Base-by-base conservation (phyloP, 2,329 filamentous ascomycete species). In the Leptographium procerum region DNA sequence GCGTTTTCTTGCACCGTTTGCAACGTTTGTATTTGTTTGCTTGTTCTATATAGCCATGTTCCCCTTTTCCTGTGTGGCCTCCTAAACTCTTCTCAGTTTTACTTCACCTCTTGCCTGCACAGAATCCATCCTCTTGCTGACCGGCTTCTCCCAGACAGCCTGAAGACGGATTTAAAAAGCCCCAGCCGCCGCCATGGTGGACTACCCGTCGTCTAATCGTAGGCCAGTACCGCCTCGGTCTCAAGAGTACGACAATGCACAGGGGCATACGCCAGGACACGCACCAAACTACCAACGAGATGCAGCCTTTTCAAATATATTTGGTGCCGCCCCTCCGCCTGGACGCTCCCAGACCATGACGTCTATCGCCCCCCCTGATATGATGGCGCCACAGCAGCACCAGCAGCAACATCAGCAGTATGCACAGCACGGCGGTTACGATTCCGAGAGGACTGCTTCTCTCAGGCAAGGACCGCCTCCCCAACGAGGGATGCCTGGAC, bases 311-410 rank as follows among this genome's bases (percentile, higher is more conserved):
- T 90, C 88, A 64, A 92, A 92, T 74, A 97, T 97, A 69, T 99
- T 97, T 71, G 94, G 92, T 65, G 85, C 85, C 64, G 82, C 89
- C 64, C 91, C 89, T 63, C 90, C 90, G 52, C 84, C 89, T 52
- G 92, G 92, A 60, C 87, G 94, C 71, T 95, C 91, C 59, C 91
- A 96, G 69, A 96, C 92, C 29, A 96, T 97, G 91, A 94, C 86
- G 63, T 91, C 88, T 58, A 75, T 77, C 70, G 74, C 74, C 66
- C 77, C 80, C 60, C 76, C 78, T 56, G 75, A 77, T 14, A 57
- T 57, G 53, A 59, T 58, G 54, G 64, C 56, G 67, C 57, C 58
- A 16, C 59, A 59, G 22, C 61, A 53, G 16, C 56, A 53, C 2
- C 62, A 60, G 19, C 59, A 57, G 3, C 62, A 60, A 4, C 57